phyloP scores from a whole-genome alignment of 2,329 filamentous ascomycete genomes.

The Neoarthrinium moseri region DNA sequence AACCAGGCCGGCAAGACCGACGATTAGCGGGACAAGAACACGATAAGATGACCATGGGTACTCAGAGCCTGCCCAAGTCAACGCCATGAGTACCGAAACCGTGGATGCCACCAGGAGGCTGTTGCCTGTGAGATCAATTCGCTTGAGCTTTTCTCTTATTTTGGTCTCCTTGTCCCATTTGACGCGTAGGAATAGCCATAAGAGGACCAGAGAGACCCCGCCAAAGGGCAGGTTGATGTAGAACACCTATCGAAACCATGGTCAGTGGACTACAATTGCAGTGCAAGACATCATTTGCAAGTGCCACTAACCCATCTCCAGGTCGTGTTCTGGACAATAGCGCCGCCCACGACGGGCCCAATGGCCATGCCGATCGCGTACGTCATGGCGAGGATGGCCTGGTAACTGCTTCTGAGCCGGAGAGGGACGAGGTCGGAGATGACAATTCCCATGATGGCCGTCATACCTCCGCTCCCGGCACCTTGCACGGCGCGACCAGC shows the following conservation, averaged over 20 bases:
- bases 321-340: conserved; percentile 14
- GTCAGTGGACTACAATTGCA: no score
- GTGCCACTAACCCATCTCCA: conserved; percentile 41
- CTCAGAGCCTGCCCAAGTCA: conserved; percentile 24
- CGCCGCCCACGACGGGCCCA: conserved; percentile 24
- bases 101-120: conserved; percentile 30
- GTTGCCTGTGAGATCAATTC: conserved; percentile 35
- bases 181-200: conserved; percentile 28
- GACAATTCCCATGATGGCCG: conserved; percentile 43
- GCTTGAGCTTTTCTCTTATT: conserved; percentile 10
- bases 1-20: conserved; percentile 7
- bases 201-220: conserved; percentile 20
- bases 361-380: conserved; percentile 28
- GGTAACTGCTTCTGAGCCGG: conserved; percentile 38
- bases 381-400: conserved; percentile 25
- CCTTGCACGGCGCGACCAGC: conserved; percentile 39
- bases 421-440: conserved; percentile 48
- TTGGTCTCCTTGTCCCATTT: not conserved
- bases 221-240: conserved; percentile 31
- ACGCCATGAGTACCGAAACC: conserved; percentile 31
- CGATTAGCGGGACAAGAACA: conserved; percentile 13
- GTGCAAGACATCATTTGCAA: conserved; percentile 51
- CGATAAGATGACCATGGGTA: conserved; percentile 15
- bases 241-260: no score
- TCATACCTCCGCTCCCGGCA: conserved; percentile 21